Evolutionary conservation across 1,284 basidiomycete genomes (phyloP), one percentile per base, ranked within the genome.

Genomic region (Cerrena zonata): DNA sequence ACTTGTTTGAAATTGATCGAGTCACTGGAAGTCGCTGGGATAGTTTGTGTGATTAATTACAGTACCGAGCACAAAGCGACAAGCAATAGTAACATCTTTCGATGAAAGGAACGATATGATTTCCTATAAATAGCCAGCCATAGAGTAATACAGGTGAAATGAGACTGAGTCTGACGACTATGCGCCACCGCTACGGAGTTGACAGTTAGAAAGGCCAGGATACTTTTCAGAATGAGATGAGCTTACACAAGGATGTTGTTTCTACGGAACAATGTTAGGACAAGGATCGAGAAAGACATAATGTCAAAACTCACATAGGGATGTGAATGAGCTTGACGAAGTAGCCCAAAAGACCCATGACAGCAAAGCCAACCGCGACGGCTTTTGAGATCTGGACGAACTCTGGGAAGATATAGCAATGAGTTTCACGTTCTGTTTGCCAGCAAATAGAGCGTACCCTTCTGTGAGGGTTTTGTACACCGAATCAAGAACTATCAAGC

Each of bases 281-380:
- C 40, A 34, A 34, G 21, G 51, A 2, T 18, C 38, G 44, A 49
- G 22, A 15, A 19, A 15, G 27, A 38, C 5, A 38, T 36, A 45
- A 51, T 49, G 43, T 54, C 49, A 50, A 21, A 37, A 82, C 89
- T 74, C 61, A 93, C 91, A 95, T 94, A 59, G 92, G 92, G 69
- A 95, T 94, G 71, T 95, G 92, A 62, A 95, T 93, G 58, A 95
- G 82, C 72, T 94, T 94, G 58, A 95, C 92, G 65, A 95, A 86
- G 74, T 93, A 95, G 11, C 92, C 92, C 68, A 95, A 94, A 78
- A 94, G 91, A n/a, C 94, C 94, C 92, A 96, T 96, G 60, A 97
- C 90, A 49, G 84, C 90, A 64, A 97, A 97, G 18, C 94, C 94
- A 57, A 96, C 86, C 2, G 91, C 91, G 53, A 97, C 91, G 42